These are phyloP conservation scores for Colletotrichum sp. DNA, from an alignment of 2,329 filamentous ascomycete genomes.

Conservation along the genomic window DNA sequence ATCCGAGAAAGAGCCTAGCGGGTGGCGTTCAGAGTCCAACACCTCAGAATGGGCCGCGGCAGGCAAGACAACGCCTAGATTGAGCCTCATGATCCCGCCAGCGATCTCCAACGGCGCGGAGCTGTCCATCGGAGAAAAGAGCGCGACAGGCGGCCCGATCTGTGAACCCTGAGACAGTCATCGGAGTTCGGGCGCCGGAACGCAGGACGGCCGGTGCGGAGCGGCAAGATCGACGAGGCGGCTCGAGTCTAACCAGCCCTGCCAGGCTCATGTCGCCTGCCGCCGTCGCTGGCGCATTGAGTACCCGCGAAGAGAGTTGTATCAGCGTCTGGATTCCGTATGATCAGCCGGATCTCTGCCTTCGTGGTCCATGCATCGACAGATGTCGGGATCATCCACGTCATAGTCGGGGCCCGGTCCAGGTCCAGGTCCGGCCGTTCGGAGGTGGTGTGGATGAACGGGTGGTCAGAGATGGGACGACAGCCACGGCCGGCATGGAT, in stretches of 20 bases:
- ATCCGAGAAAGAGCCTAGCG: neutral
- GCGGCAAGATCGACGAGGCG: neutral
- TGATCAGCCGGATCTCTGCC: neutral
- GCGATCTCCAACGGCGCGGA: neutral
- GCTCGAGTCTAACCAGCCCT: neutral
- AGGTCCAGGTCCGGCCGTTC: neutral
- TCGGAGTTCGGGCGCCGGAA: neutral
- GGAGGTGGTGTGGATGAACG: neutral
- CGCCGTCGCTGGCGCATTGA: neutral
- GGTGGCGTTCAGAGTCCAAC: neutral
- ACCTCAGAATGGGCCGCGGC: neutral
- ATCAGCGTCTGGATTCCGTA: neutral
- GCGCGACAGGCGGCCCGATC: neutral
- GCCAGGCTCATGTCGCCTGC: neutral
- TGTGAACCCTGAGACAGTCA: neutral
- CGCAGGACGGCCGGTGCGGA: neutral
- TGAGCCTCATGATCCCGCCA: neutral
- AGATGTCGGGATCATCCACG: neutral
- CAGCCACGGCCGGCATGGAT: neutral
- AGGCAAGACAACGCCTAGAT: neutral
- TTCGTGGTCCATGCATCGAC: neutral
- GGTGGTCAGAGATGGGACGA: neutral
- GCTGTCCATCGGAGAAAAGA: neutral
- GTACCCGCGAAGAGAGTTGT: neutral
- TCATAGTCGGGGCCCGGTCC: neutral